Evolutionary conservation across 2,329 filamentous ascomycete species (phyloP).

Genomic region (Ascochyta rabiei): DNA sequence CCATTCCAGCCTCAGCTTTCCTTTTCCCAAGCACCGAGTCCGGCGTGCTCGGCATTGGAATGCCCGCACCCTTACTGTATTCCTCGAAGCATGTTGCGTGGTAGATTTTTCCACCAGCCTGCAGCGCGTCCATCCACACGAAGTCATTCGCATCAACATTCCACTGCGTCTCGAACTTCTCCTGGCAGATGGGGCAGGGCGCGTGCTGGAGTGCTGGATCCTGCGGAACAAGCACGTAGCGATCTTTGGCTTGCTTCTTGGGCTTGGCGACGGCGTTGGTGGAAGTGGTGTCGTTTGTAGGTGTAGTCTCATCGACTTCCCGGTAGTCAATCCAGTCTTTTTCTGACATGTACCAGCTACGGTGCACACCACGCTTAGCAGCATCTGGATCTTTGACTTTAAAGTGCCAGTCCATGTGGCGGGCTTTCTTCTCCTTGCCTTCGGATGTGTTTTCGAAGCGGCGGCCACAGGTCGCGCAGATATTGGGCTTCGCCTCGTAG

Average conservation of each 20-base stretch:
- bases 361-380: conserved; percentile 83
- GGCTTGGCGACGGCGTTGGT: conserved; percentile 48
- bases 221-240: conserved; percentile 84
- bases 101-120: conserved; percentile 79
- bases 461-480: conserved; percentile 89
- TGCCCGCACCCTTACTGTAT: conserved; percentile 44
- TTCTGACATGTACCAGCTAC: conserved; percentile 94
- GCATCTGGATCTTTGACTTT: conserved; percentile 88
- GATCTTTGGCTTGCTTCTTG: conserved; percentile 63
- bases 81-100: conserved; percentile 91
- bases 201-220: conserved; percentile 75
- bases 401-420: conserved; percentile 99
- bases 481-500: conserved; percentile 81
- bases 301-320: conserved; percentile 72
- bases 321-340: conserved; percentile 91
- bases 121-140: conserved; percentile 90
- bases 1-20: conserved; percentile 36
- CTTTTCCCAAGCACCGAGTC: conserved; percentile 48
- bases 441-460: conserved; percentile 79
- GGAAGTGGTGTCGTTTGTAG: conserved; percentile 34
- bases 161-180: conserved; percentile 92
- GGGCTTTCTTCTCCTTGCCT: conserved; percentile 83
- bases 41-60: conserved; percentile 42
- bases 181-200: conserved; percentile 91
- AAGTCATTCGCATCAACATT: conserved; percentile 93